Conservation (phyloP, 1,139 yeast species). For the Pichia sp. region DNA sequence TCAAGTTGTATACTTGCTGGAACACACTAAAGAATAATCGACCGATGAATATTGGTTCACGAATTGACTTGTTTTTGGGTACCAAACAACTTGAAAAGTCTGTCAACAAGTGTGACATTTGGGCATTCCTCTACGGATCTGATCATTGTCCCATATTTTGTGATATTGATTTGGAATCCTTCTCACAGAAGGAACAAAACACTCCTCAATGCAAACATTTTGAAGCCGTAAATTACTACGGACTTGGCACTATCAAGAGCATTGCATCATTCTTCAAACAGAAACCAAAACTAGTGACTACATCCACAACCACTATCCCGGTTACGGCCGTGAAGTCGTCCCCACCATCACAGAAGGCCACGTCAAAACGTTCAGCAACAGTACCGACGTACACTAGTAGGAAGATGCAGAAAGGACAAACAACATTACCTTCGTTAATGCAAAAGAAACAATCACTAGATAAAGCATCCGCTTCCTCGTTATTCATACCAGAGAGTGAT, state of each 20-base stretch:
- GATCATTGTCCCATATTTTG: conserved; percentile 92
- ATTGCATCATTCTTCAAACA: conserved; percentile 39
- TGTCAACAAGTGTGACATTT: conserved; percentile 49
- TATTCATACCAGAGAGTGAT: conserved; percentile 15
- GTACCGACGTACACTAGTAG: neutral
- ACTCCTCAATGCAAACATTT: conserved; percentile 29
- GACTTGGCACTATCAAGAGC: conserved; percentile 46
- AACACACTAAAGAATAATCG: conserved; percentile 73
- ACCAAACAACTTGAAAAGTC: conserved; percentile 31
- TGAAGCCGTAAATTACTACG: conserved; percentile 52
- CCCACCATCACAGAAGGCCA: neutral
- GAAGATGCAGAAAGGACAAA: conserved; percentile 19
- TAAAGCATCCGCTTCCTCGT: conserved; percentile 10
- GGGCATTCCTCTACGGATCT: conserved; percentile 71
- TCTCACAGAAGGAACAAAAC: conserved; percentile 1
- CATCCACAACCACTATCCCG: too few relatives aligned
- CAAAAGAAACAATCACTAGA: conserved; percentile 1
- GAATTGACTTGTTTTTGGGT: conserved; percentile 71
- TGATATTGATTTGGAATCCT: conserved; percentile 43
- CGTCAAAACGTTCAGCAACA: neutral
- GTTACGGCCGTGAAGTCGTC: too few relatives aligned
- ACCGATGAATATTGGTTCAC: conserved; percentile 77
- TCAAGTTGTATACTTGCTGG: conserved; percentile 88
- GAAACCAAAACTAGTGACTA: too few relatives aligned
- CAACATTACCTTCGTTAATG: conserved; percentile 22